Conservation (phyloP, 1,284 basidiomycete genomes). For the Pseudozyma thailandica region DNA sequence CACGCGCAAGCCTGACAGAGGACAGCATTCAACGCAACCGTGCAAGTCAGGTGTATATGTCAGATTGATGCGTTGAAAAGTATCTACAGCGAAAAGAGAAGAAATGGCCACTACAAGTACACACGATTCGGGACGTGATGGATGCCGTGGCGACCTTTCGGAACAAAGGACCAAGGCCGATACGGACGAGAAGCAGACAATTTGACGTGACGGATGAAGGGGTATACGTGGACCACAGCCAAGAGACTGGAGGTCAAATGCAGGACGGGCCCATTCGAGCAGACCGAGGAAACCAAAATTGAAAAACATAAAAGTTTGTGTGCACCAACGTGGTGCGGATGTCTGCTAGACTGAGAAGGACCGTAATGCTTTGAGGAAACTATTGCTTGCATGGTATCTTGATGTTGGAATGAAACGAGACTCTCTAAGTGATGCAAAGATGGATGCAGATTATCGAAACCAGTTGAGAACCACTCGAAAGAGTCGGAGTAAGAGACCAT, state of each 20-base stretch:
- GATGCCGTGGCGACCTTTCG: constrained; percentile 8
- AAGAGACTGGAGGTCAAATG: constrained; percentile 22
- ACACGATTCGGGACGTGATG: constrained; percentile 37
- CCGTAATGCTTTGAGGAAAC: constrained; percentile 42
- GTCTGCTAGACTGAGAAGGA: constrained; percentile 30
- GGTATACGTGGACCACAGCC: constrained; percentile 36
- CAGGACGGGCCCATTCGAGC: constrained; percentile 37
- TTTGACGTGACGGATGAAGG: constrained; percentile 26
- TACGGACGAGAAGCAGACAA: constrained; percentile 29
- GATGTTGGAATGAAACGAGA: constrained; percentile 28
- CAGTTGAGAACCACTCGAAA: constrained; percentile 42
- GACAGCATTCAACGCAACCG: too few relatives aligned
- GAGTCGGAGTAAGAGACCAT: constrained; percentile 36
- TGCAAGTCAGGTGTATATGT: too few relatives aligned
- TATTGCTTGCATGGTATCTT: constrained; percentile 50
- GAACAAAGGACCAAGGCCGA: not conserved
- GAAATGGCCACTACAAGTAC: constrained; percentile 37
- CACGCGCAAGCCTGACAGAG: too few relatives aligned
- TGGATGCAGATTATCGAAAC: constrained; percentile 49
- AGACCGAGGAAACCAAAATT: constrained; percentile 23
- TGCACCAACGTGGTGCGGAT: constrained; percentile 25
- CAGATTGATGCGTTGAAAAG: constrained; percentile 1
- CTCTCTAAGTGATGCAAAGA: constrained; percentile 48
- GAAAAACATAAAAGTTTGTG: constrained; percentile 6
- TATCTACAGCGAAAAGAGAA: constrained; percentile 1